These are phyloP conservation scores for Ceratonia siliqua DNA, from an alignment of 306 rosid genomes.

Conservation along the genomic window DNA sequence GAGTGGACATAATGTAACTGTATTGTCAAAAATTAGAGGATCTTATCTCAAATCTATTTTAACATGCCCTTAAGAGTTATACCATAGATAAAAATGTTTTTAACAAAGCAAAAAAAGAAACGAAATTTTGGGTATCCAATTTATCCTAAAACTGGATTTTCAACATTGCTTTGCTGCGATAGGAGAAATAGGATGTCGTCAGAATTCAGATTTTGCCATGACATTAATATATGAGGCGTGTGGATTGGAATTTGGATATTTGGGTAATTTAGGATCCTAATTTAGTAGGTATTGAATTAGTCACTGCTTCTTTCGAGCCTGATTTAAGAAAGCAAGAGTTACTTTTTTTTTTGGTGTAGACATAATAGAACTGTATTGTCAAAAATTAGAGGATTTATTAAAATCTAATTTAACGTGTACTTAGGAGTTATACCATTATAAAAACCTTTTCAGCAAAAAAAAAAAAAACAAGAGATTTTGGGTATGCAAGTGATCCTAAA, in stretches of 20 bases:
- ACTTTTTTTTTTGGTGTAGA: no score
- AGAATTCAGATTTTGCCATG: neutral
- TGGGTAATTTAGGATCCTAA: neutral
- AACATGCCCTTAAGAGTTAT: no score
- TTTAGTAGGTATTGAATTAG: neutral
- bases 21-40: no score
- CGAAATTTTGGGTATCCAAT: no score
- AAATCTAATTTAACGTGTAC: neutral
- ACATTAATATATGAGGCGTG: no score
- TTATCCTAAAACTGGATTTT: no score
- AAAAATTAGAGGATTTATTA: neutral
- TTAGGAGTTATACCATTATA: neutral
- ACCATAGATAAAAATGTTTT: no score
- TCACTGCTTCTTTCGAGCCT: neutral
- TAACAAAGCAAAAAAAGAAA: no score
- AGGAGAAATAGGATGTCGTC: neutral
- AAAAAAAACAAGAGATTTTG: neutral
- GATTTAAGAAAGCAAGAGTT: neutral
- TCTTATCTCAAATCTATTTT: no score
- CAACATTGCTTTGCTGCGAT: neutral
- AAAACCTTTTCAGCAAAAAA: neutral
- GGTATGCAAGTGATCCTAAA: constrained; percentile 7
- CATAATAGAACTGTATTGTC: neutral
- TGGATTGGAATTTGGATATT: neutral
- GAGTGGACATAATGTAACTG: no score